Evolutionary conservation across 176 grass and related monocot genomes (phyloP).

Genomic region (Miscanthus lutarioriparius): DNA sequence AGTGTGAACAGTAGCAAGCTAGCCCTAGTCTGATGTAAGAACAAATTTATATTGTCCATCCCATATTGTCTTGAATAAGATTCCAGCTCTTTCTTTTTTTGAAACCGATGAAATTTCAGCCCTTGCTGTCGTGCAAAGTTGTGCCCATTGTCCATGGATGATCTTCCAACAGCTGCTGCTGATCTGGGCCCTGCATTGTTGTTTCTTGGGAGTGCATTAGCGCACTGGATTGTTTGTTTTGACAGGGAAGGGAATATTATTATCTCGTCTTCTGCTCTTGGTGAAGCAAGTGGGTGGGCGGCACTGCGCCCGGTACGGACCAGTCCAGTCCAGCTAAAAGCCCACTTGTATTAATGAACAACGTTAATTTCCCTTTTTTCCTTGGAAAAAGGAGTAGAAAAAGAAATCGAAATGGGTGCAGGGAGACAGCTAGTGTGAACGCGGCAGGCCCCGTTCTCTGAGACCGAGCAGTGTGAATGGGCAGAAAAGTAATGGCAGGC

Average conservation of each 20-base stretch:
- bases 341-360: conserved; percentile 4
- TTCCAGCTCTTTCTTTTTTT: background rate
- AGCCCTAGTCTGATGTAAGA: conserved; percentile 20
- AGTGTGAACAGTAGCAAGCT: too few relatives aligned
- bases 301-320: background rate
- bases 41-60: background rate
- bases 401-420: conserved; percentile 32
- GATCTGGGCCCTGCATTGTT: background rate
- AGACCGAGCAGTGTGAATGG: conserved; percentile 48
- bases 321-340: conserved; percentile 23
- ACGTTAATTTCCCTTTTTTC: background rate
- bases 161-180: conserved; percentile 6
- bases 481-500: conserved; percentile 49
- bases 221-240: background rate
- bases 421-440: conserved; percentile 52
- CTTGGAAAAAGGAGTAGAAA: background rate
- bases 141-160: background rate
- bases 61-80: conserved; percentile 25
- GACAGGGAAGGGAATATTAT: background rate
- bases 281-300: conserved; percentile 9
- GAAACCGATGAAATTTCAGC: conserved; percentile 8
- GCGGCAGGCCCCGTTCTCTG: background rate
- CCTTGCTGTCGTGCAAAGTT: conserved; percentile 35
- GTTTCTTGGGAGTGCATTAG: background rate
- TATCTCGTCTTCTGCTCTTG: background rate